Percentiles rank a stretch among this genome's conserved stretches.
Conservation (phyloP, 2,329 filamentous ascomycete species). For the Paraphoma sp. region DNA sequence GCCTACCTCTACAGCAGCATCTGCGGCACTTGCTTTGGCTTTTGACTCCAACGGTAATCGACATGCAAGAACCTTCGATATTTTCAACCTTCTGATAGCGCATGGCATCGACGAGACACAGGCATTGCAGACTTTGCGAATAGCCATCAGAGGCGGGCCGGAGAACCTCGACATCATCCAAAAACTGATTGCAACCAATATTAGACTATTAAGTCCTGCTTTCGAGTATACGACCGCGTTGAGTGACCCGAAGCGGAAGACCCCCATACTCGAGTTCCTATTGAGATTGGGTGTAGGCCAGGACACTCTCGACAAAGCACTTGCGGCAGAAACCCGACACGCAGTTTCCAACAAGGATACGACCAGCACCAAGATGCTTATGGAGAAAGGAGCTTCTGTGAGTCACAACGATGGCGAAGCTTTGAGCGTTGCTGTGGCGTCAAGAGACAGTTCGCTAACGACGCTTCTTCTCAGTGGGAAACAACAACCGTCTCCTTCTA, state of each 20-base stretch:
- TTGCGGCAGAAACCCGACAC: conserved; percentile 32
- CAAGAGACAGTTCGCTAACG: conserved; percentile 59
- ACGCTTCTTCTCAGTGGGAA: conserved; percentile 55
- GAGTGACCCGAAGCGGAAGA: conserved; percentile 28
- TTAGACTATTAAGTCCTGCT: conserved; percentile 30
- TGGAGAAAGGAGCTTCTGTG: conserved; percentile 47
- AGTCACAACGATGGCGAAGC: conserved; percentile 62
- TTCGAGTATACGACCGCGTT: conserved; percentile 35
- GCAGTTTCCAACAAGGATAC: conserved; percentile 27
- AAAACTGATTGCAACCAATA: conserved; percentile 29
- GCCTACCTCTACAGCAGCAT: conserved; percentile 25
- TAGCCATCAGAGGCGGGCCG: conserved; percentile 37
- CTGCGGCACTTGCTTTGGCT: conserved; percentile 35
- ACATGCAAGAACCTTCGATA: conserved; percentile 26
- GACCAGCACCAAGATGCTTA: conserved; percentile 34
- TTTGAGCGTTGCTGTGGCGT: conserved; percentile 61
- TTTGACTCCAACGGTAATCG: conserved; percentile 32
- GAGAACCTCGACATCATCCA: conserved; percentile 42
- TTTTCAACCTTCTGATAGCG: conserved; percentile 37
- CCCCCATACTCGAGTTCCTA: conserved; percentile 32
- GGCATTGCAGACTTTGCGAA: conserved; percentile 29
- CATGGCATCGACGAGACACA: conserved; percentile 30
- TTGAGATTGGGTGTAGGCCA: conserved; percentile 37
- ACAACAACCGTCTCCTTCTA: conserved; percentile 30
- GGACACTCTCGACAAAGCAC: conserved; percentile 35